phyloP scores from a whole-genome alignment of 2,329 filamentous ascomycete genomes.

The Trichoderma guizhouense region DNA sequence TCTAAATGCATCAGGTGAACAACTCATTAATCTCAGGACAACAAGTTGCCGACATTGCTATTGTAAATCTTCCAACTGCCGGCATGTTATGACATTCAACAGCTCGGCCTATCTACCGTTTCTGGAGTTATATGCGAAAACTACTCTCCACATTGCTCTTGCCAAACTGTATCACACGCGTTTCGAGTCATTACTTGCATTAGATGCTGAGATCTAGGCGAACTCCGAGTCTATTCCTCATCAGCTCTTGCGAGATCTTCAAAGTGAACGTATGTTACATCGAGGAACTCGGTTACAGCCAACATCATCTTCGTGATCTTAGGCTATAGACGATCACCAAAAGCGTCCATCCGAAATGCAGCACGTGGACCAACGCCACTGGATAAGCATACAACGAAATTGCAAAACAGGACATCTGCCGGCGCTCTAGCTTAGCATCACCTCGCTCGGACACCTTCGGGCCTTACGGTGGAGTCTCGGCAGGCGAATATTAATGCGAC shows the following conservation, averaged over 20 bases:
- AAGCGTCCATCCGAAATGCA: background rate
- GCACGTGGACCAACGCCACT: background rate
- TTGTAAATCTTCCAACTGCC: background rate
- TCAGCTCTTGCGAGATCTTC: background rate
- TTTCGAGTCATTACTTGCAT: background rate
- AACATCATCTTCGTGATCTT: background rate
- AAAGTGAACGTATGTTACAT: background rate
- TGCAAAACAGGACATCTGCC: background rate
- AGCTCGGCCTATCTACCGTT: background rate
- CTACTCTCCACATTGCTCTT: background rate
- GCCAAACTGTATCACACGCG: background rate
- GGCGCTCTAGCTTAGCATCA: background rate
- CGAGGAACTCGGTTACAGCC: background rate
- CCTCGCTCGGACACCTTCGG: background rate
- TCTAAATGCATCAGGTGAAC: background rate
- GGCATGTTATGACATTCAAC: background rate
- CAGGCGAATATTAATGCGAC: background rate
- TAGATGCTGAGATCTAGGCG: background rate
- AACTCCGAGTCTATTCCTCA: background rate
- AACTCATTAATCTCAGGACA: background rate
- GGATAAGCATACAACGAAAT: background rate
- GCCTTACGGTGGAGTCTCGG: background rate
- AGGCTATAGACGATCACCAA: background rate
- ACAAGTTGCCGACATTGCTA: background rate
- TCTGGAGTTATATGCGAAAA: background rate